phyloP scores from a whole-genome alignment of 805 yeast genomes.

The Maudiozyma pseudohumilis region DNA sequence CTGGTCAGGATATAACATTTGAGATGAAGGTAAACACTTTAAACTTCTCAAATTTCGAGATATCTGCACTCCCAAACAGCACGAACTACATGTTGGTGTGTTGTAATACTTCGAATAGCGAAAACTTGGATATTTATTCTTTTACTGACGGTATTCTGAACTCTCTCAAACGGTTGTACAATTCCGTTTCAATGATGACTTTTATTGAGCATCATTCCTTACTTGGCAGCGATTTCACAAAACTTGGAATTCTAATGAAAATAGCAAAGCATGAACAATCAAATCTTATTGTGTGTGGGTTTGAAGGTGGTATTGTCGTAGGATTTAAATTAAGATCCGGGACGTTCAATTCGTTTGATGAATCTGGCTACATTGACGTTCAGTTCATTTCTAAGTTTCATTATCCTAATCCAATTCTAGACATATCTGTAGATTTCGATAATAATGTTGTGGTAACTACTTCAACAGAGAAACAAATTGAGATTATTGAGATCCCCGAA shows the following conservation, averaged over 20 bases:
- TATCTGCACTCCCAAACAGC: slow-evolving; percentile 1
- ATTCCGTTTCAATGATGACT: slow-evolving; percentile 12
- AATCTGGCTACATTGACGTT: background rate
- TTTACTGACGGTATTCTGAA: slow-evolving; percentile 10
- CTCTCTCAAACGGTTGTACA: slow-evolving; percentile 18
- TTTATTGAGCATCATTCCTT: background rate
- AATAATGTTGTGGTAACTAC: slow-evolving; percentile 12
- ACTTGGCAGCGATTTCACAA: slow-evolving; percentile 9
- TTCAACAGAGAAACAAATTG: slow-evolving; percentile 9
- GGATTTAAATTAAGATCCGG: slow-evolving; percentile 14
- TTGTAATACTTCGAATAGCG: slow-evolving; percentile 25
- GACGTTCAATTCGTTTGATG: background rate
- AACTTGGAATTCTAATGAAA: slow-evolving; percentile 26
- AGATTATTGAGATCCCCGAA: background rate
- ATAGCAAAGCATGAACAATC: slow-evolving; percentile 7
- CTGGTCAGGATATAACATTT: slow-evolving; percentile 7
- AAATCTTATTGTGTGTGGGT: slow-evolving; percentile 17
- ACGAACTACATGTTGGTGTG: slow-evolving; percentile 16
- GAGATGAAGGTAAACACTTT: slow-evolving; percentile 27
- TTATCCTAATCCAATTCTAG: slow-evolving; percentile 25
- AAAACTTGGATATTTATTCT: slow-evolving; percentile 21
- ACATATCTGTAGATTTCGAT: slow-evolving; percentile 6
- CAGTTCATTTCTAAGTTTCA: slow-evolving; percentile 8
- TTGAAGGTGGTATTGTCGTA: slow-evolving; percentile 25
- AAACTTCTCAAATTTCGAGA: slow-evolving; percentile 24